Evolutionary conservation across 768 basidiomycete species (phyloP).

Genomic region (Lactifluus subvellereus): DNA sequence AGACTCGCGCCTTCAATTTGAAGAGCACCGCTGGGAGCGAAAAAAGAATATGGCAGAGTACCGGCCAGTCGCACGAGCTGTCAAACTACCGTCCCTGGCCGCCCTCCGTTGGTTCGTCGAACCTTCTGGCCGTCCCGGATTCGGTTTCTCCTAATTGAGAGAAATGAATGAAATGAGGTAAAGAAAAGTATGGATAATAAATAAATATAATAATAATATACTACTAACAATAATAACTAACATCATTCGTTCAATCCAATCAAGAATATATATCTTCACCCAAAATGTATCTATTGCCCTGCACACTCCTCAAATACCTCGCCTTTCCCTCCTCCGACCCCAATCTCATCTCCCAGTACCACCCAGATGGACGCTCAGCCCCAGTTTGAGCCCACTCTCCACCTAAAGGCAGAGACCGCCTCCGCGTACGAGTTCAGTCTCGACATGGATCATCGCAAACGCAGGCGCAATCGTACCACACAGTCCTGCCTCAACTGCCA

Average conservation of each 20-base stretch:
- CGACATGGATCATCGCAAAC: slow-evolving; percentile 72
- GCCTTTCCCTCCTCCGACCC: not conserved
- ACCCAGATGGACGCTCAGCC: slow-evolving; percentile 29
- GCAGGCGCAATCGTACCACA: slow-evolving; percentile 87
- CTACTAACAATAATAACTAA: not conserved
- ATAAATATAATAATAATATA: not conserved
- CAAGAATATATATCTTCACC: not conserved
- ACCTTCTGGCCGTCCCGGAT: slow-evolving; percentile 6
- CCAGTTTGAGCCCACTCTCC: slow-evolving; percentile 13
- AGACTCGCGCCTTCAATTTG: slow-evolving; percentile 16
- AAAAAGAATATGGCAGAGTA: slow-evolving; percentile 21
- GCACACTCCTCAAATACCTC: slow-evolving; percentile 21
- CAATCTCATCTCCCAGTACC: slow-evolving; percentile 30
- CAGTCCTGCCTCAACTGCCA: slow-evolving; percentile 87
- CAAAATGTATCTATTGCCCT: slow-evolving; percentile 14
- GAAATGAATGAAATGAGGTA: not conserved
- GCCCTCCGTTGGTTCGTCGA: slow-evolving; percentile 12
- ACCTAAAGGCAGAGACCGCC: slow-evolving; percentile 43
- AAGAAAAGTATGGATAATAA: not conserved
- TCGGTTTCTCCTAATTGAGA: not conserved
- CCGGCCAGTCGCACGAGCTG: slow-evolving; percentile 24
- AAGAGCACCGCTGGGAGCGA: slow-evolving; percentile 18
- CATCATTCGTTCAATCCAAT: not conserved
- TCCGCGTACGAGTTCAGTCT: slow-evolving; percentile 40
- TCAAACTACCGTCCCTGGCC: slow-evolving; percentile 22